Conservation (phyloP, 805 yeast genomes). For the Lachancea quebecensis region DNA sequence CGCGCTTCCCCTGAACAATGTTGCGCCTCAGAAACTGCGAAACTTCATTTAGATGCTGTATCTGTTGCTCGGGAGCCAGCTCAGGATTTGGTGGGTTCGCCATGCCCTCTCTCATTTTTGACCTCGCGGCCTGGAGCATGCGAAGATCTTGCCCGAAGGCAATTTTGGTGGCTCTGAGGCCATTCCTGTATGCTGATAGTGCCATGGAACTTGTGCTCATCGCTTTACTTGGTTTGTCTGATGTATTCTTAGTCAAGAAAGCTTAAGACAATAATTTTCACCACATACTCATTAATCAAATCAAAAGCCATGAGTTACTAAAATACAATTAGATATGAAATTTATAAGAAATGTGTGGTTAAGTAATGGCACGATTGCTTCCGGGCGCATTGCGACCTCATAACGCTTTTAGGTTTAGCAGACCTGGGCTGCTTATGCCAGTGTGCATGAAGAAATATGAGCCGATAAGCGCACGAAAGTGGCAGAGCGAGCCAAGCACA, state of each 20-base stretch:
- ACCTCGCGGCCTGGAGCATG: conserved; percentile 53
- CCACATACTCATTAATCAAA: too few species aligned
- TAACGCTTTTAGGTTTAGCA: neutral
- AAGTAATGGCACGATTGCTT: too few species aligned
- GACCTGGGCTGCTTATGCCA: conserved; percentile 13
- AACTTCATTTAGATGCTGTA: conserved; percentile 60
- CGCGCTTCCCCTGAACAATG: conserved; percentile 75
- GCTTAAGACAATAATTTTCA: neutral
- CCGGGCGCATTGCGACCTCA: neutral
- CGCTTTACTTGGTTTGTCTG: neutral
- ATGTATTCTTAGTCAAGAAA: neutral
- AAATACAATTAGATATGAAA: too few species aligned
- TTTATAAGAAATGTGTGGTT: neutral
- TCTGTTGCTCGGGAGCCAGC: conserved; percentile 42
- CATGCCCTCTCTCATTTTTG: conserved; percentile 48
- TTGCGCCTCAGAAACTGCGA: conserved; percentile 61
- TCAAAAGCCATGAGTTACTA: too few species aligned
- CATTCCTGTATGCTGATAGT: conserved; percentile 53
- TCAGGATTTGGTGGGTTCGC: conserved; percentile 40
- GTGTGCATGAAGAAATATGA: conserved; percentile 41
- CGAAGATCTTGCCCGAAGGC: conserved; percentile 45
- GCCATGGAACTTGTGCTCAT: conserved; percentile 20
- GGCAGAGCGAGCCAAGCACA: conserved; percentile 69
- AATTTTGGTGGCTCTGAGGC: conserved; percentile 56
- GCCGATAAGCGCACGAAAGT: conserved; percentile 57